Evolutionary conservation across 108 stramenopile species (phyloP).

Genomic region (Nannochloropsis gaditana): DNA sequence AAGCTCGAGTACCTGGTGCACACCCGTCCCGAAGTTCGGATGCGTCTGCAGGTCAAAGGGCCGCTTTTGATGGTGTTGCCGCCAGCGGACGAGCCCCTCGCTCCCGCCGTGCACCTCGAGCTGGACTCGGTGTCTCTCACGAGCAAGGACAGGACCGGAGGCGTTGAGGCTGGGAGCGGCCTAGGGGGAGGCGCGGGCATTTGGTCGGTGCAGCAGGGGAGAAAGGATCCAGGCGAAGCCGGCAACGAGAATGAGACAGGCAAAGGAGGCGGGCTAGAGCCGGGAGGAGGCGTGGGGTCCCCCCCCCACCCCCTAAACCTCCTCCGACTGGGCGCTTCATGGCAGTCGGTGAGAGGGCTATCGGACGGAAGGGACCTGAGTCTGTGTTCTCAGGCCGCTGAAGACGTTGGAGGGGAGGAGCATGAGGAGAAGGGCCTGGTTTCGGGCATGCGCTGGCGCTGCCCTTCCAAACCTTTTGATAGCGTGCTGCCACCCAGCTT

Average conservation of each 20-base stretch:
- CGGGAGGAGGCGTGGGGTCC: neutral
- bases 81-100: neutral
- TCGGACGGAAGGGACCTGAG: neutral
- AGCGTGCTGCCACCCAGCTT: neutral
- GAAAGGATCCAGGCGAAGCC: neutral
- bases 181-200: too few relatives aligned
- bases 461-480: neutral
- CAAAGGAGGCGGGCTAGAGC: neutral
- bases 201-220: too few relatives aligned
- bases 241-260: neutral
- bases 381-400: neutral
- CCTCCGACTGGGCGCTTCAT: too few relatives aligned
- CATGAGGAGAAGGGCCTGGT: neutral
- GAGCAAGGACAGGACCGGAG: neutral
- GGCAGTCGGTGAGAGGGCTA: too few relatives aligned
- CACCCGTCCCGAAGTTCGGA: neutral
- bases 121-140: neutral
- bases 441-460: neutral
- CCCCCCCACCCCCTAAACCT: too few relatives aligned
- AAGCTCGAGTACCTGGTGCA: constrained; percentile 1
- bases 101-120: neutral
- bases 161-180: neutral
- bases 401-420: neutral
- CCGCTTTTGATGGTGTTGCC: constrained; percentile 2
- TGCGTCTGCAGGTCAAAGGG: neutral